Conservation (phyloP, 371 early-diverging fungal species). For the Rhizopus stolonifer region DNA sequence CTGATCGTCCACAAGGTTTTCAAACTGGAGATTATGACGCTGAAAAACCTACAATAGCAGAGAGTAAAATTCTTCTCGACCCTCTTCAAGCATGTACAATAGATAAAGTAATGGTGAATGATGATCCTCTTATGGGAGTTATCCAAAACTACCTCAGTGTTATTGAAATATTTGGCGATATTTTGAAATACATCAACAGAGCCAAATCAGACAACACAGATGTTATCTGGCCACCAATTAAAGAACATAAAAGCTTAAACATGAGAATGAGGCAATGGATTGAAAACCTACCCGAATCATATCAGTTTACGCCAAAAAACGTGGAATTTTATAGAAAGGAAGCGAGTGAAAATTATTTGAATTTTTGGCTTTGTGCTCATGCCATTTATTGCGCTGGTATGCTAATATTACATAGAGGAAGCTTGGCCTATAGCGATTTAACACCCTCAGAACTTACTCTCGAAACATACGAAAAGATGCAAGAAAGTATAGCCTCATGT, state of each 20-base stretch:
- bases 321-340: slow-evolving; percentile 20
- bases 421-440: slow-evolving; percentile 43
- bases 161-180: slow-evolving; percentile 47
- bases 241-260: slow-evolving; percentile 47
- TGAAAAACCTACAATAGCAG: slow-evolving; percentile 45
- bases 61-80: slow-evolving; percentile 43
- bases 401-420: slow-evolving; percentile 42
- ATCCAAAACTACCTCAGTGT: slow-evolving; percentile 30
- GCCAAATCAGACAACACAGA: slow-evolving; percentile 31
- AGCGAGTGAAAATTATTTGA: slow-evolving; percentile 35
- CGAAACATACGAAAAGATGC: slow-evolving; percentile 25
- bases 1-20: slow-evolving; percentile 58
- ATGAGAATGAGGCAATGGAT: slow-evolving; percentile 34
- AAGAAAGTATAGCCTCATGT: slow-evolving; percentile 29
- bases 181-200: slow-evolving; percentile 50
- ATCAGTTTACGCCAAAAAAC: slow-evolving; percentile 25
- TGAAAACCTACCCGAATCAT: slow-evolving; percentile 25
- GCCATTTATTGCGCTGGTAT: slow-evolving; percentile 40
- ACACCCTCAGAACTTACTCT: slow-evolving; percentile 15
- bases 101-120: slow-evolving; percentile 17
- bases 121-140: slow-evolving; percentile 36
- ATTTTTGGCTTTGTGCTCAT: slow-evolving; percentile 41
- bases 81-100: slow-evolving; percentile 28
- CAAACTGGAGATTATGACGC: slow-evolving; percentile 57
- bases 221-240: slow-evolving; percentile 49